A percentile compares a stretch with the other conserved stretches of the same genome.
Evolutionary conservation across 495 filamentous ascomycete genomes (phyloP).

Genomic region (Cercophora samala): DNA sequence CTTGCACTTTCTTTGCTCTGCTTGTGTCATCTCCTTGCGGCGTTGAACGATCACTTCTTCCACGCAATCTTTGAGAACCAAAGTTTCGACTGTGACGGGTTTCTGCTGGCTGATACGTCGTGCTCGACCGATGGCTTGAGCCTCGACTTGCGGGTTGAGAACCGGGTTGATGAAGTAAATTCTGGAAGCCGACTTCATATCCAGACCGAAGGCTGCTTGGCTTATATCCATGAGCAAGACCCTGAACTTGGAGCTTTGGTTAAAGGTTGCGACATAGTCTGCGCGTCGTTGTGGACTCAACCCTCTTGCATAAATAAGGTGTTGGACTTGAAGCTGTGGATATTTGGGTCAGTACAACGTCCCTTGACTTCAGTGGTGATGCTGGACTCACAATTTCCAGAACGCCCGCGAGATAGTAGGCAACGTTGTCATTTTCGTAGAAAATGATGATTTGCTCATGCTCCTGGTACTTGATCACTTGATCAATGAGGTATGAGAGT

Average conservation of each 20-base stretch:
- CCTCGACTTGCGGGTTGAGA: slow-evolving; percentile 79
- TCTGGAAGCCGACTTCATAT: slow-evolving; percentile 74
- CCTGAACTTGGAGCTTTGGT: slow-evolving; percentile 58
- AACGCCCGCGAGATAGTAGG: slow-evolving; percentile 76
- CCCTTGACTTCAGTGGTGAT: neutral
- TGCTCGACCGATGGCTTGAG: slow-evolving; percentile 87
- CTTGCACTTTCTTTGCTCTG: slow-evolving; percentile 66
- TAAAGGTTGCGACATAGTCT: slow-evolving; percentile 75
- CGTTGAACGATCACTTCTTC: slow-evolving; percentile 81
- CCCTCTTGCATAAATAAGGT: slow-evolving; percentile 76
- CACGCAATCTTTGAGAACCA: slow-evolving; percentile 75
- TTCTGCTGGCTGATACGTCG: slow-evolving; percentile 82
- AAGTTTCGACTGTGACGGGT: slow-evolving; percentile 80
- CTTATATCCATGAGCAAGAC: slow-evolving; percentile 87
- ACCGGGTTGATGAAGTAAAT: slow-evolving; percentile 93
- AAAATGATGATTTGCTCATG: slow-evolving; percentile 88
- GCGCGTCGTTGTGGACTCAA: slow-evolving; percentile 58
- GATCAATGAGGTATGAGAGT: slow-evolving; percentile 77
- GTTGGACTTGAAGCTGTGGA: slow-evolving; percentile 57
- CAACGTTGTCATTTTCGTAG: slow-evolving; percentile 82
- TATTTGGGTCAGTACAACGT: neutral
- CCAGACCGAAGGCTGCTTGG: slow-evolving; percentile 83
- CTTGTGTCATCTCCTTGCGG: slow-evolving; percentile 70
- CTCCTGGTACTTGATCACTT: slow-evolving; percentile 60
- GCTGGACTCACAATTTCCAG: slow-evolving; percentile 58